Evolutionary conservation across 306 rosid genomes (phyloP), one percentile per base, ranked within the genome.

Genomic region (Calophaca sinica): DNA sequence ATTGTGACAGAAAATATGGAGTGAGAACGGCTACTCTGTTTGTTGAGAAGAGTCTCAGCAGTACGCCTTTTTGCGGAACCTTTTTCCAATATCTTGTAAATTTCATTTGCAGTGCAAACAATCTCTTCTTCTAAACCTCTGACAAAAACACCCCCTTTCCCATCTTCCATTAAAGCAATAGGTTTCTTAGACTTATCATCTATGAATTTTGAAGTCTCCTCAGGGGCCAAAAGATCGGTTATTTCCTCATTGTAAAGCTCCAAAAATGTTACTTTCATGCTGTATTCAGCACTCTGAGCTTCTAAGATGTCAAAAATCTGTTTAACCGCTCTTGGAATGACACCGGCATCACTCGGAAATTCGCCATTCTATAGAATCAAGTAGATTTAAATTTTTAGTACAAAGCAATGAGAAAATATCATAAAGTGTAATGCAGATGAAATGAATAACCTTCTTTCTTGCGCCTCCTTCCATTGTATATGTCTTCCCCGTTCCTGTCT

Each of bases 391-490:
- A 8, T 66, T 29, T 63, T 63, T 5, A 77, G 26, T 7, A 69
- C 26, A 76, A 35, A 46, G 9, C 69, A 35, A 68, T 29, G 51
- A 64, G 35, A 62, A 45, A 68, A 44, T 6, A 48, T 11, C 10
- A 75, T 6, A 26, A 31, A 65, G 62, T 74, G 65, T 12, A 36
- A 48, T 14, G 6, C 55, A 44, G 62, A 74, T 5, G 44, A 76
- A 58, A 72, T 14, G 45, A 45, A 6, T 29, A 48, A 92, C 99
- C 99, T 92, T 96, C 85, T 96, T 96, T 79, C 92, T 85, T 39
- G 97, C 97, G 59, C 99, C 99, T 80, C 99, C 99, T 86, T 96
- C 99, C 99, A 94, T 92, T 26, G 99, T 94, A 67, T 94, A 94
- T 65, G 99, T 94, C 75, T 94, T 94, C 68, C 99, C 99, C 0